Evolutionary conservation across 139 green algal genomes (phyloP).

Genomic region (Chlamydomonas sp.): DNA sequence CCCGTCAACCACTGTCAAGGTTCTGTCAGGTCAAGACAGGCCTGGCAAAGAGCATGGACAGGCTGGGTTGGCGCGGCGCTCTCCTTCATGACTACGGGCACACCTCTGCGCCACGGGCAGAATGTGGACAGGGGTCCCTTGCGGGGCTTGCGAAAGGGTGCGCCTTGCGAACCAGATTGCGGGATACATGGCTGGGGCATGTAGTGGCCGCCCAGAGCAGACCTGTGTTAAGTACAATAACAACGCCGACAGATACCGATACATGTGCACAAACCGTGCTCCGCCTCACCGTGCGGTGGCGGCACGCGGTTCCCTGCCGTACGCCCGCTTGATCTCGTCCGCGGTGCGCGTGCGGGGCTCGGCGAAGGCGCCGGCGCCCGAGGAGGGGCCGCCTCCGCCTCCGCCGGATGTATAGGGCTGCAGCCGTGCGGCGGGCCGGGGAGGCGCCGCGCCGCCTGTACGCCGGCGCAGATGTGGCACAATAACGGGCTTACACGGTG

Average conservation of each 20-base stretch:
- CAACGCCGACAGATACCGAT: not conserved
- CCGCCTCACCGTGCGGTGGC: not conserved
- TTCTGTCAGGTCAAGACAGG: too few relatives aligned
- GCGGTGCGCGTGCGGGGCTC: conserved; percentile 32
- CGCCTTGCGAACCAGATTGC: too few relatives aligned
- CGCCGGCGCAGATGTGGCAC: not conserved
- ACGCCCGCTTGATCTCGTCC: conserved; percentile 57
- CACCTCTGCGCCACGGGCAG: too few relatives aligned
- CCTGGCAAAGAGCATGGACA: too few relatives aligned
- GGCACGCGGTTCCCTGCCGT: conserved; percentile 26
- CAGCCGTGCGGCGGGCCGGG: not conserved
- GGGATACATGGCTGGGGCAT: not conserved
- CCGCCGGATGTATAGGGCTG: not conserved
- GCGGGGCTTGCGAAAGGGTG: too few relatives aligned
- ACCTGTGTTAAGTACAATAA: not conserved
- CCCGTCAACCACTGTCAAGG: too few relatives aligned
- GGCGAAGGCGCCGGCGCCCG: not conserved
- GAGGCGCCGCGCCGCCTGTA: not conserved
- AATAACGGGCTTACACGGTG: too few relatives aligned
- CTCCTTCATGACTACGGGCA: too few relatives aligned
- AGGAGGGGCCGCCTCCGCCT: not conserved
- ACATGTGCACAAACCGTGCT: not conserved
- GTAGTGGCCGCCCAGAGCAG: not conserved
- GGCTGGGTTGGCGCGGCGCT: too few relatives aligned
- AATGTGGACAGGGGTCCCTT: too few relatives aligned